Percentiles rank a stretch among this genome's conserved stretches.
Evolutionary conservation across 2,329 filamentous ascomycete genomes (phyloP).

Genomic region (Calonectria montana): DNA sequence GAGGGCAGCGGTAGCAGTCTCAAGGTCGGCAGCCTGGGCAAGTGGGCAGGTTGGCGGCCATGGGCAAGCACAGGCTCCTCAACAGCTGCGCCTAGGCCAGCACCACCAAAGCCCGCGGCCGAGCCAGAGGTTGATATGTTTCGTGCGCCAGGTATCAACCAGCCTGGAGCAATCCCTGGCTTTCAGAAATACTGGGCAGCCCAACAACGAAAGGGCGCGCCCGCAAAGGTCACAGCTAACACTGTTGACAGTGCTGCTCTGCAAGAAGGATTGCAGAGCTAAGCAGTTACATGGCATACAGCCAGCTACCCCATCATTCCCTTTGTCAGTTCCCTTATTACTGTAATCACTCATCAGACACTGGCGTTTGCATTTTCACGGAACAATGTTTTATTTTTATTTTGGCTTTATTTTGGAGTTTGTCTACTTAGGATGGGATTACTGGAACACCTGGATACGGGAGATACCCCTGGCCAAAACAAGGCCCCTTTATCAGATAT

Average conservation of each 20-base stretch:
- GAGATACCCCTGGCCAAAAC: conserved; percentile 44
- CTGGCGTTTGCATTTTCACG: conserved; percentile 30
- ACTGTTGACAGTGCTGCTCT: conserved; percentile 70
- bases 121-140: conserved; percentile 53
- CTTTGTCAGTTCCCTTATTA: not conserved
- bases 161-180: conserved; percentile 78
- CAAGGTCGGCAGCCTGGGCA: conserved; percentile 48
- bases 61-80: conserved; percentile 51
- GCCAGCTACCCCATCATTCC: not conserved
- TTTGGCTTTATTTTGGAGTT: conserved; percentile 37
- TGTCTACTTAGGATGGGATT: conserved; percentile 27
- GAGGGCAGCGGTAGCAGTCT: conserved; percentile 33
- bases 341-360: conserved; percentile 24
- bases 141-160: conserved; percentile 80
- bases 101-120: conserved; percentile 36
- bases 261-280: conserved; percentile 63
- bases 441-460: conserved; percentile 28
- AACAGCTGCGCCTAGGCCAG: conserved; percentile 25
- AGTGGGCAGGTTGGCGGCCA: conserved; percentile 61
- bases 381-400: conserved; percentile 1
- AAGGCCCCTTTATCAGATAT: conserved; percentile 33
- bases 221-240: conserved; percentile 68
- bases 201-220: conserved; percentile 62
- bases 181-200: conserved; percentile 69
- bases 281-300: conserved; percentile 11